These are phyloP conservation scores for Thuidium tamariscinum DNA, from an alignment of 225 moss, liverwort and hornwort species.

Conservation along the genomic window DNA sequence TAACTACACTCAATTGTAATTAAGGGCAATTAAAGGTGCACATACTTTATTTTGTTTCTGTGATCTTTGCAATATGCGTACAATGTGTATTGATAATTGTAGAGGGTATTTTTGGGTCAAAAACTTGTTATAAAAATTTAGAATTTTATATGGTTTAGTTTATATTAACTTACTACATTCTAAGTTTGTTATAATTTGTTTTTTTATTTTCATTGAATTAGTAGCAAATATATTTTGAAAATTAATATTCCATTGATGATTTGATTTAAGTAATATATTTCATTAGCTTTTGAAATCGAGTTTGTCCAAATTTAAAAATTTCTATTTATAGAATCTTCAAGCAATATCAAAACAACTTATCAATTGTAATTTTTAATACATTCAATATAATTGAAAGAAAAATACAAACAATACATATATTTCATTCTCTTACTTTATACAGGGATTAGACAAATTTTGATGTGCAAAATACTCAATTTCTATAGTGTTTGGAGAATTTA, in stretches of 20 bases:
- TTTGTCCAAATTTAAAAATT: background rate
- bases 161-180: rapidly evolving
- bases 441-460: background rate
- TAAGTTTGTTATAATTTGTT: background rate
- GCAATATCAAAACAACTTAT: background rate
- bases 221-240: background rate
- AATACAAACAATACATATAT: background rate
- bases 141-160: background rate
- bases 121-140: background rate
- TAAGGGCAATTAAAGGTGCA: rapidly evolving
- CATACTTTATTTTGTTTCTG: background rate
- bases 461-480: background rate
- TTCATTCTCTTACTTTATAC: background rate
- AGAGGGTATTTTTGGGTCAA: rapidly evolving
- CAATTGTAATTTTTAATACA: too few species aligned
- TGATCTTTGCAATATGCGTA: background rate
- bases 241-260: too few species aligned
- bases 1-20: rapidly evolving
- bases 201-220: background rate
- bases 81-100: rapidly evolving
- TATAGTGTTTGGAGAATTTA: rapidly evolving
- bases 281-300: too few species aligned
- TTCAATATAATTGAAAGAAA: too few species aligned
- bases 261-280: too few species aligned
- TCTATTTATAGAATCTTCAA: background rate